phyloP scores from a whole-genome alignment of 2,329 filamentous ascomycete species.

The Didymosphaeria variabile region DNA sequence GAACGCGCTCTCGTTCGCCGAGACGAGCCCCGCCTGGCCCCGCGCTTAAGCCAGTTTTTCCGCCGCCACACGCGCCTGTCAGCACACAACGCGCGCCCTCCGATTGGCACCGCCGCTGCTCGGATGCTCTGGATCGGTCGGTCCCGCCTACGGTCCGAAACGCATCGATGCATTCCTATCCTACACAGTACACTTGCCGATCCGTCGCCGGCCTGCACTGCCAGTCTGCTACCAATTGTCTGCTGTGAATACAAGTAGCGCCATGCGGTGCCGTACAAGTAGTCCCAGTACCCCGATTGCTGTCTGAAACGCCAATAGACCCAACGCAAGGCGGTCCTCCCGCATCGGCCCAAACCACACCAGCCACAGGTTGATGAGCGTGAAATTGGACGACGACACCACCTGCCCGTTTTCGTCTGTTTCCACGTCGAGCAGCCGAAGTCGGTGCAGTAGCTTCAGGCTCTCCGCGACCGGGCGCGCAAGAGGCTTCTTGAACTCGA shows the following conservation, averaged over 20 bases:
- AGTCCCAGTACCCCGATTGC: slow-evolving; percentile 81
- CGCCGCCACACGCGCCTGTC: neutral
- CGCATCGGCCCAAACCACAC: slow-evolving; percentile 92
- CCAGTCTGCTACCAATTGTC: slow-evolving; percentile 70
- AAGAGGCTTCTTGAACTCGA: slow-evolving; percentile 77
- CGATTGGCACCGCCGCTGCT: neutral
- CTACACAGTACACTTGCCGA: slow-evolving; percentile 12
- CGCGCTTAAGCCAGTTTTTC: slow-evolving; percentile 9
- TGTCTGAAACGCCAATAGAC: slow-evolving; percentile 82
- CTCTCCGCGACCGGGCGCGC: slow-evolving; percentile 67
- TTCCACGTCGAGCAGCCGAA: slow-evolving; percentile 74
- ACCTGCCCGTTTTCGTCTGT: slow-evolving; percentile 75
- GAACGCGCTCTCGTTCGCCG: slow-evolving; percentile 4
- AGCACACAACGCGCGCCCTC: neutral
- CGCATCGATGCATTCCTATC: slow-evolving; percentile 2
- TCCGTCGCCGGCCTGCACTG: slow-evolving; percentile 13
- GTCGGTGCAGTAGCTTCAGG: slow-evolving; percentile 72
- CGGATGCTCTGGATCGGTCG: neutral
- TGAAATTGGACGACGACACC: slow-evolving; percentile 86
- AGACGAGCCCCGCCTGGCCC: neutral
- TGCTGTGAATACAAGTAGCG: slow-evolving; percentile 85
- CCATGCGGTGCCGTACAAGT: slow-evolving; percentile 85
- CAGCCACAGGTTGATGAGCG: slow-evolving; percentile 93
- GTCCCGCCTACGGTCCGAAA: slow-evolving; percentile 7
- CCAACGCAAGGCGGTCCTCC: slow-evolving; percentile 82